Conservation (phyloP, 2,329 filamentous ascomycete species). For the Pestalotiopsis sp. region DNA sequence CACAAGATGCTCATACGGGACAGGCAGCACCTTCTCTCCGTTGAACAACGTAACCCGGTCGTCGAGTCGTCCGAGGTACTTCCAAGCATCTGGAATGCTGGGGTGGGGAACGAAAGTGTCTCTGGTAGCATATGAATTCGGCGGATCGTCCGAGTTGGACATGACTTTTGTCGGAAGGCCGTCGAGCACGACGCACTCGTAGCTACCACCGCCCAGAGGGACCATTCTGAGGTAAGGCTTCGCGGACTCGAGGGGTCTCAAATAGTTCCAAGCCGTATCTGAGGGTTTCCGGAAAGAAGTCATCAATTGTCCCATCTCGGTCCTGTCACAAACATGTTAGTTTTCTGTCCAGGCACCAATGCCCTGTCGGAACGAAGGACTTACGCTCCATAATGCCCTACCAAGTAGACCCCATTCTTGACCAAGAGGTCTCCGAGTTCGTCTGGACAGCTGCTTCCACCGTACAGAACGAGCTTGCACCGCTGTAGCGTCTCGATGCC, state of each 20-base stretch:
- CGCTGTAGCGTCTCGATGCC: conserved; percentile 36
- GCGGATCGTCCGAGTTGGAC: conserved; percentile 37
- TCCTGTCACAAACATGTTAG: conserved; percentile 28
- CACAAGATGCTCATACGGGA: conserved; percentile 34
- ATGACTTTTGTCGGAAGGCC: conserved; percentile 35
- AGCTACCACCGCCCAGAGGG: conserved; percentile 22
- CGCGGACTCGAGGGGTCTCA: conserved; percentile 38
- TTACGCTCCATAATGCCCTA: conserved; percentile 41
- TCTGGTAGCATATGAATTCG: conserved; percentile 35
- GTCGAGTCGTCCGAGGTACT: conserved; percentile 38
- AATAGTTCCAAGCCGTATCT: conserved; percentile 43
- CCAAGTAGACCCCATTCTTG: conserved; percentile 35
- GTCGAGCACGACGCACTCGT: conserved; percentile 35
- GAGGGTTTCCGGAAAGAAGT: conserved; percentile 40
- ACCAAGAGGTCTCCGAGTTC: conserved; percentile 41
- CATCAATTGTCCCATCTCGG: conserved; percentile 43
- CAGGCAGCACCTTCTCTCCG: conserved; percentile 40
- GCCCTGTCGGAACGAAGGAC: conserved; percentile 14
- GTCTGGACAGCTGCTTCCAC: conserved; percentile 42
- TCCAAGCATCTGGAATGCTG: conserved; percentile 36
- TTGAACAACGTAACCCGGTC: conserved; percentile 39
- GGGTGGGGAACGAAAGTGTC: conserved; percentile 39
- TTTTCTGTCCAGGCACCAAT: neutral
- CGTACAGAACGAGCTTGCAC: conserved; percentile 41
- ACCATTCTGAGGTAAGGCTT: conserved; percentile 36